A percentile compares a stretch with the other conserved stretches of the same genome.
Conservation (phyloP, 1,139 yeast genomes). For the Blastobotrys illinoisensis region DNA sequence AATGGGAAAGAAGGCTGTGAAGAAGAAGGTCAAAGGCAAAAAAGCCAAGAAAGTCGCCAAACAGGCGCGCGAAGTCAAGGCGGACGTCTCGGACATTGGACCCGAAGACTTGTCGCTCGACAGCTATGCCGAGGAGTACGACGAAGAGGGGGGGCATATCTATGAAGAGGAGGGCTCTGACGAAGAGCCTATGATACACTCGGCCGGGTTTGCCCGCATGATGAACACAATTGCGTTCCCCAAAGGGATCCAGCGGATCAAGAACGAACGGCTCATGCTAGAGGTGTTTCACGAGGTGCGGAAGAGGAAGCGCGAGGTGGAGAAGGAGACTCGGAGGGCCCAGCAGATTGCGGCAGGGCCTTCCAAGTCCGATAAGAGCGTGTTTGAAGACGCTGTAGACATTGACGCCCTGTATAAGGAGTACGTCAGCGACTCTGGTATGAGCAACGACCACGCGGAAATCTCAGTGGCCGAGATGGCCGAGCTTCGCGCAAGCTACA, state of each 20-base stretch:
- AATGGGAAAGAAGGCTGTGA: slow-evolving; percentile 1
- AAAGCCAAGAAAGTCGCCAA: background rate
- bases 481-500: slow-evolving; percentile 1
- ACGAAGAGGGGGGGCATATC: slow-evolving; percentile 1
- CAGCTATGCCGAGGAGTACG: background rate
- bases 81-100: background rate
- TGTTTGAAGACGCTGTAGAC: slow-evolving; percentile 5
- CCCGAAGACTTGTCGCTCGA: background rate
- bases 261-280: background rate
- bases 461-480: slow-evolving; percentile 4
- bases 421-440: slow-evolving; percentile 3
- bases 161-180: background rate
- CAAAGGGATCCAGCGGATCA: background rate
- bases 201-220: background rate
- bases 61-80: background rate
- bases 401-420: slow-evolving; percentile 7
- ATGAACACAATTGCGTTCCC: background rate
- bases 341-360: background rate
- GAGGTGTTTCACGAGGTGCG: background rate
- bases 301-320: background rate
- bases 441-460: background rate
- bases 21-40: slow-evolving; percentile 1
- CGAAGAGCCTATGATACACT: background rate
- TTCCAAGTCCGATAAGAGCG: background rate
- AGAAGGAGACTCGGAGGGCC: background rate